phyloP scores from a whole-genome alignment of 1,284 basidiomycete genomes.

The Pascua guehoae region DNA sequence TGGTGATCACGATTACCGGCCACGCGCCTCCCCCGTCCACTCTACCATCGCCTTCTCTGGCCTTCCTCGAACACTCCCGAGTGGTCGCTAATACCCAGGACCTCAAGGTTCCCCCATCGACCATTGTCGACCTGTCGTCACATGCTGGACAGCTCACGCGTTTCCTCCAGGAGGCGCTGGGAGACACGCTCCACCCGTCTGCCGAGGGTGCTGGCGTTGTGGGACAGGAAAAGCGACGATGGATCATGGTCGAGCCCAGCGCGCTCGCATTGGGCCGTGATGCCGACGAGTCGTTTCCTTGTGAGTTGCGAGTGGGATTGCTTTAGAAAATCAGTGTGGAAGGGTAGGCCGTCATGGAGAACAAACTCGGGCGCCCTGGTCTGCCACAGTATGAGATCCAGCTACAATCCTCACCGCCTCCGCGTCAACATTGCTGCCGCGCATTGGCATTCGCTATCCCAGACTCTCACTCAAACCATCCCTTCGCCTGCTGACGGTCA shows the following conservation, averaged over 20 bases:
- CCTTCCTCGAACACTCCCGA: no score
- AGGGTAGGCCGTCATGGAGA: no score
- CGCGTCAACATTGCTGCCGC: no score
- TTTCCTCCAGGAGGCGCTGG: slow-evolving; percentile 66
- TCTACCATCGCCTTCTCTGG: no score
- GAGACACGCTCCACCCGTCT: slow-evolving; percentile 62
- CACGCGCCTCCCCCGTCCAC: no score
- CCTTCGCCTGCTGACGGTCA: slow-evolving; percentile 5
- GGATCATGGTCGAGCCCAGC: slow-evolving; percentile 78
- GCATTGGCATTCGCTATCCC: background rate
- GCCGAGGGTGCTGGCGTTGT: slow-evolving; percentile 8
- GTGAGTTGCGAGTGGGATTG: slow-evolving; percentile 16
- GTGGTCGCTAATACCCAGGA: slow-evolving; percentile 58
- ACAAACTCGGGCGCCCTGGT: no score
- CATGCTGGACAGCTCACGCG: slow-evolving; percentile 91
- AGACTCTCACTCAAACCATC: background rate
- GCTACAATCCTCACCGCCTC: no score
- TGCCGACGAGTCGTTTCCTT: slow-evolving; percentile 22
- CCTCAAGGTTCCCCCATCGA: slow-evolving; percentile 77
- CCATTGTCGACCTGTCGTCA: slow-evolving; percentile 84
- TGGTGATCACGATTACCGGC: no score
- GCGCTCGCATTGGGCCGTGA: slow-evolving; percentile 65
- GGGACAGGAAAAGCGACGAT: slow-evolving; percentile 22
- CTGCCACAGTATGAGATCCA: no score
- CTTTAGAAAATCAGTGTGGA: background rate